Evolutionary conservation across 1,284 basidiomycete species (phyloP).

Genomic region (Clitocybe nebularis): DNA sequence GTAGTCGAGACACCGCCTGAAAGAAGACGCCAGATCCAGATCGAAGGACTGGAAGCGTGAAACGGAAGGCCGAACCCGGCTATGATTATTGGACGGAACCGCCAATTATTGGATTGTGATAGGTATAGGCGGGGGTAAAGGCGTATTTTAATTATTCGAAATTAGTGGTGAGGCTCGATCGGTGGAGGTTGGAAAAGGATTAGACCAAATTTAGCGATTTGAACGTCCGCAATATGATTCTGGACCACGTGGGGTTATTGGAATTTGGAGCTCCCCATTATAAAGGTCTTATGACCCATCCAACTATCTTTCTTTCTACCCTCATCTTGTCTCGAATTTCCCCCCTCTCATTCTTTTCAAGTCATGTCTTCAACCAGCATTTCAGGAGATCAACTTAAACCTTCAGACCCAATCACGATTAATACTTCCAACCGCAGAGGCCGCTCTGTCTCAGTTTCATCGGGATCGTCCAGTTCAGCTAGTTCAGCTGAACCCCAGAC

Average conservation of each 20-base stretch:
- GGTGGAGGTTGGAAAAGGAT: neutral
- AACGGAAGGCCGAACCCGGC: too few species aligned
- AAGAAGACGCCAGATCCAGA: too few species aligned
- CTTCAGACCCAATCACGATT: slow-evolving; percentile 66
- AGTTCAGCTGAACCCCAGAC: slow-evolving; percentile 46
- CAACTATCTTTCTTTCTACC: slow-evolving; percentile 16
- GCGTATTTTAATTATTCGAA: too few species aligned
- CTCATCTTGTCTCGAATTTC: slow-evolving; percentile 15
- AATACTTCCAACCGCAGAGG: slow-evolving; percentile 30
- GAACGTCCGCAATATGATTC: slow-evolving; percentile 5
- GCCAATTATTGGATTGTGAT: too few species aligned
- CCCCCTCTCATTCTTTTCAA: slow-evolving; percentile 7
- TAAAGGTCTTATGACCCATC: slow-evolving; percentile 13
- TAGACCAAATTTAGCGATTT: slow-evolving; percentile 12
- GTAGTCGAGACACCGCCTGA: too few species aligned
- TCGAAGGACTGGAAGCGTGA: too few species aligned
- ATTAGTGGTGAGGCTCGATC: neutral
- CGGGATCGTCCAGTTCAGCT: slow-evolving; percentile 47
- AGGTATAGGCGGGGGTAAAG: too few species aligned
- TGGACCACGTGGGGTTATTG: slow-evolving; percentile 5
- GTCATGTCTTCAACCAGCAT: slow-evolving; percentile 33
- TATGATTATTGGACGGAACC: too few species aligned
- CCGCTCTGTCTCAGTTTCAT: slow-evolving; percentile 56
- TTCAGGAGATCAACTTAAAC: slow-evolving; percentile 31
- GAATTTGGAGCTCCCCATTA: slow-evolving; percentile 11